These are phyloP conservation scores for Aspergillus unguis DNA, from an alignment of 2,329 filamentous ascomycete species.

Conservation along the genomic window DNA sequence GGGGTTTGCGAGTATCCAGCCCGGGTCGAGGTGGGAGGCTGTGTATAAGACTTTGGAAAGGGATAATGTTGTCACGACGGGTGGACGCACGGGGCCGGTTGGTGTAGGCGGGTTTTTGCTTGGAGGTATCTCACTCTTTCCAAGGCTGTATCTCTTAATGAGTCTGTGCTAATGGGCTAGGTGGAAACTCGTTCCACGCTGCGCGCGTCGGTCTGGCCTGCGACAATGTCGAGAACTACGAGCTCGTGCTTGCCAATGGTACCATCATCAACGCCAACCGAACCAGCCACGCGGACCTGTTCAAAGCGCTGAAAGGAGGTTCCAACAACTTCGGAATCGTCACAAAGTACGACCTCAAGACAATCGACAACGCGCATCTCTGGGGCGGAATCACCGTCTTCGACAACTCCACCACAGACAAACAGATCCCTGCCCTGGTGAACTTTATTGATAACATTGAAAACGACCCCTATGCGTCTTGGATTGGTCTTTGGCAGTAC, in stretches of 20 bases:
- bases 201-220: conserved; percentile 49
- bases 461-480: conserved; percentile 21
- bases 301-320: conserved; percentile 54
- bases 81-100: conserved; percentile 21
- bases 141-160: neutral
- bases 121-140: conserved; percentile 13
- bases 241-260: conserved; percentile 54
- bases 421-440: conserved; percentile 18
- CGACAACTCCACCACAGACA: conserved; percentile 13
- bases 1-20: conserved; percentile 14
- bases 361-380: conserved; percentile 16
- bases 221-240: conserved; percentile 49
- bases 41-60: conserved; percentile 18
- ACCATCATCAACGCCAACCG: conserved; percentile 47
- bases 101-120: conserved; percentile 24
- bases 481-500: conserved; percentile 42
- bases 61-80: conserved; percentile 17
- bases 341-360: conserved; percentile 23
- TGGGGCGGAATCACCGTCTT: conserved; percentile 23
- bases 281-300: conserved; percentile 49
- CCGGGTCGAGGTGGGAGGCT: conserved; percentile 20
- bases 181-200: conserved; percentile 51
- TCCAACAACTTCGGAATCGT: conserved; percentile 55
- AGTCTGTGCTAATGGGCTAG: conserved; percentile 13
- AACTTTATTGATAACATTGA: conserved; percentile 21